A percentile compares a stretch with the other conserved stretches of the same genome.
phyloP scores from a whole-genome alignment of 306 rosid genomes.

The Lathyrus oleraceus region DNA sequence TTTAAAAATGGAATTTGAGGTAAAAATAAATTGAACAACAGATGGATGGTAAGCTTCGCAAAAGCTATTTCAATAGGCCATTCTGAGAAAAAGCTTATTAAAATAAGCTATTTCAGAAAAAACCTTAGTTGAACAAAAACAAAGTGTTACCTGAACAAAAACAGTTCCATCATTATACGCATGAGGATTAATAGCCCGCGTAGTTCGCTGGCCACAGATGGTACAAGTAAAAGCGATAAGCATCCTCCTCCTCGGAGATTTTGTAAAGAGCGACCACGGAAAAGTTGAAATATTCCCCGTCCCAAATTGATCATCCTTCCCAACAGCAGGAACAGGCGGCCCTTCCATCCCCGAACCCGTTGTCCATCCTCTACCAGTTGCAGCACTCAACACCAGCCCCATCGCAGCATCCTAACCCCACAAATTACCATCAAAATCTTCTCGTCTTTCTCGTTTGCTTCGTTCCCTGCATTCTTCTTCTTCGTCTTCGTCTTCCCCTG shows the following conservation, averaged over 20 bases:
- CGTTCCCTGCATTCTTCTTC: no score
- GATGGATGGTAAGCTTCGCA: no score
- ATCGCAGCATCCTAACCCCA: slow-evolving; percentile 78
- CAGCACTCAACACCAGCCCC: slow-evolving; percentile 95
- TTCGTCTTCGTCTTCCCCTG: no score
- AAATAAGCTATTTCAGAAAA: no score
- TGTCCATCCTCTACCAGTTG: slow-evolving; percentile 92
- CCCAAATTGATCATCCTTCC: slow-evolving; percentile 45
- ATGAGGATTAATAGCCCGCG: slow-evolving; percentile 93
- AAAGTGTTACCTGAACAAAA: slow-evolving; percentile 77
- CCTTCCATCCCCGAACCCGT: slow-evolving; percentile 99
- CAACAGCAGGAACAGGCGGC: slow-evolving; percentile 79
- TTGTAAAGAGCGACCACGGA: slow-evolving; percentile 98
- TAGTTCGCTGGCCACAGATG: slow-evolving; percentile 93
- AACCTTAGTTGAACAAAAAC: not conserved
- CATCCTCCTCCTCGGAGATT: slow-evolving; percentile 93
- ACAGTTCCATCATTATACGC: slow-evolving; percentile 98
- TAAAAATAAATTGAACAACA: no score
- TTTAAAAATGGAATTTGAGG: no score
- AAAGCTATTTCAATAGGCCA: no score
- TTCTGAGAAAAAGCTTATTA: no score
- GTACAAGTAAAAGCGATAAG: slow-evolving; percentile 93
- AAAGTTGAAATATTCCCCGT: slow-evolving; percentile 79
- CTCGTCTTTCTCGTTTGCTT: no score
- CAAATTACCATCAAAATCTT: not conserved